These are phyloP conservation scores for Amphichorda felina DNA, from an alignment of 2,329 filamentous ascomycete genomes.

Conservation along the genomic window DNA sequence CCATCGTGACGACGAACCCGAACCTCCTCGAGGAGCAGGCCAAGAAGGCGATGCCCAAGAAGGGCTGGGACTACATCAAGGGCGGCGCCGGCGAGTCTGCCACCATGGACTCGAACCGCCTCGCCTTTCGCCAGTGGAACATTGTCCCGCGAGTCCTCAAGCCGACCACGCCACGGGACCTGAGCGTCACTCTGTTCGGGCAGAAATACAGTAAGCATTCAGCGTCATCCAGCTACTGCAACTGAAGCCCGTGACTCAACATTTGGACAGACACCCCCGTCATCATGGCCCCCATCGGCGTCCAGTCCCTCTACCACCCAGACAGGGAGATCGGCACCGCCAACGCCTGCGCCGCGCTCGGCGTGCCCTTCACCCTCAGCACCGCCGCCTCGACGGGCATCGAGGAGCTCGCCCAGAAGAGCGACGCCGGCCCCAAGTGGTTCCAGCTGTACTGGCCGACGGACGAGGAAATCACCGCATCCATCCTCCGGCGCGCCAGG, in stretches of 20 bases:
- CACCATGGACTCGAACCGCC: constrained; percentile 25
- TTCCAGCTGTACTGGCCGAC: constrained; percentile 68
- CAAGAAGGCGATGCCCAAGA: constrained; percentile 28
- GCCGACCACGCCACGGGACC: constrained; percentile 23
- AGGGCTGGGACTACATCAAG: constrained; percentile 46
- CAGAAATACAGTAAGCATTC: constrained; percentile 16
- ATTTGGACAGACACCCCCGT: constrained; percentile 3
- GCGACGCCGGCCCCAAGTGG: constrained; percentile 48
- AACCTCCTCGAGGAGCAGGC: constrained; percentile 45
- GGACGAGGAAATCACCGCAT: constrained; percentile 52
- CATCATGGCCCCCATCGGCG: constrained; percentile 50
- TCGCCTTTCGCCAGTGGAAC: constrained; percentile 35
- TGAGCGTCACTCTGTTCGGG: constrained; percentile 35
- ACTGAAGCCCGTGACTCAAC: not conserved
- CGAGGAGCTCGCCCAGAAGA: constrained; percentile 52
- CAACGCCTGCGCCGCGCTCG: constrained; percentile 44
- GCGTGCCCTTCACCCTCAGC: constrained; percentile 55
- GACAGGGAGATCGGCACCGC: constrained; percentile 55
- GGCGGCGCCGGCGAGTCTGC: constrained; percentile 45
- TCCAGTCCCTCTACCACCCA: constrained; percentile 54
- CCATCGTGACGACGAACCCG: constrained; percentile 46
- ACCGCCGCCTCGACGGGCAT: constrained; percentile 53
- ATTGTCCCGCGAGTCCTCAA: constrained; percentile 38
- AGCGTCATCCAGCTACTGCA: not conserved
- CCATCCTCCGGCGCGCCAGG: constrained; percentile 49